These are phyloP conservation scores for Aspergillus fumigatiaffinis DNA, from an alignment of 2,329 filamentous ascomycete genomes.

Conservation along the genomic window DNA sequence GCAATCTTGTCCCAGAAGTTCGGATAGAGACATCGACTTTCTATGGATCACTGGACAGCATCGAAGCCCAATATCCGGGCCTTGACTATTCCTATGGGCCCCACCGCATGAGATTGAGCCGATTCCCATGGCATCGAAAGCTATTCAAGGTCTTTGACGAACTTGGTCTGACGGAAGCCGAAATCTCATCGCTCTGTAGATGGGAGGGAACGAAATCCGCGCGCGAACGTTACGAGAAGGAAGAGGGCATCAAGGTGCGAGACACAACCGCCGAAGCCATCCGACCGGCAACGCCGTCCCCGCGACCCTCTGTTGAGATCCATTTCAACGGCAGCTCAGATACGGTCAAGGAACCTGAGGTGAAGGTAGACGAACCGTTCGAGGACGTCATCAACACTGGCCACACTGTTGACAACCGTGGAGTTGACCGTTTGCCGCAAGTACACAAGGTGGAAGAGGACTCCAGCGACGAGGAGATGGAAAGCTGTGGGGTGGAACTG, in stretches of 20 bases:
- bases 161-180: slow-evolving; percentile 54
- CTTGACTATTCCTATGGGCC: slow-evolving; percentile 61
- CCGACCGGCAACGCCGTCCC: slow-evolving; percentile 45
- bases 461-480: slow-evolving; percentile 44
- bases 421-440: slow-evolving; percentile 18
- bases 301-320: slow-evolving; percentile 28
- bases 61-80: slow-evolving; percentile 64
- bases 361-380: slow-evolving; percentile 17
- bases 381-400: slow-evolving; percentile 22
- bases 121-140: slow-evolving; percentile 58
- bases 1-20: slow-evolving; percentile 62
- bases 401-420: slow-evolving; percentile 21
- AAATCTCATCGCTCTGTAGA: slow-evolving; percentile 60
- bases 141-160: slow-evolving; percentile 60
- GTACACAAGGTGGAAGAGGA: slow-evolving; percentile 36
- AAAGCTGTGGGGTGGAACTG: slow-evolving; percentile 49
- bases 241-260: slow-evolving; percentile 56
- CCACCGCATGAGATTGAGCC: slow-evolving; percentile 59
- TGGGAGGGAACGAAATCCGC: slow-evolving; percentile 53
- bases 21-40: slow-evolving; percentile 61
- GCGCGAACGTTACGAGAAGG: slow-evolving; percentile 45
- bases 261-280: slow-evolving; percentile 61
- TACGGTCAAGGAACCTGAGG: slow-evolving; percentile 20
- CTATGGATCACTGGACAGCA: slow-evolving; percentile 61
- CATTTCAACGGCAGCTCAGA: slow-evolving; percentile 27